Percentiles rank a stretch among this genome's conserved stretches.
phyloP scores from a whole-genome alignment of 441 rosid species.

The Populus hybrid region DNA sequence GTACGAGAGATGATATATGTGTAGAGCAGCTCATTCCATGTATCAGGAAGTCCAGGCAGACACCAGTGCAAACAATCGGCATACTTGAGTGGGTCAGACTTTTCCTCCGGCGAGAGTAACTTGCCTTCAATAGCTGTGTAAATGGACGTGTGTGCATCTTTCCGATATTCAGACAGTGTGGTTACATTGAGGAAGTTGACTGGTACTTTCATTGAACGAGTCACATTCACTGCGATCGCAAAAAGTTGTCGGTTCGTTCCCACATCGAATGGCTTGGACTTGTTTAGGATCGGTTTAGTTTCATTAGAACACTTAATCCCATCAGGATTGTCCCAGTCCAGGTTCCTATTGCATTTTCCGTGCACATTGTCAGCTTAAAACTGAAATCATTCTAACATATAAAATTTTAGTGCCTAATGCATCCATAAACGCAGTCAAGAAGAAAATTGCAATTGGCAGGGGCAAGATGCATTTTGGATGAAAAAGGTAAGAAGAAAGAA shows the following conservation, averaged over 20 bases:
- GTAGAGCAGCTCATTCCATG: slow-evolving; percentile 75
- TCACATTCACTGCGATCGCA: slow-evolving; percentile 45
- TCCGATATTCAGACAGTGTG: slow-evolving; percentile 59
- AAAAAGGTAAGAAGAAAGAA: neutral
- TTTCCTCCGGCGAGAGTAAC: slow-evolving; percentile 57
- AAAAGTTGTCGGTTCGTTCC: slow-evolving; percentile 70
- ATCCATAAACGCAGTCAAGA: no score
- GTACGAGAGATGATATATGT: slow-evolving; percentile 52
- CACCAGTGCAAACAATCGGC: slow-evolving; percentile 89
- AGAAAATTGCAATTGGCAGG: no score
- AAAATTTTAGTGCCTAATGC: no score
- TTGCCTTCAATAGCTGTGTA: slow-evolving; percentile 68
- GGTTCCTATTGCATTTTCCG: slow-evolving; percentile 48
- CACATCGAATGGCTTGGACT: slow-evolving; percentile 47
- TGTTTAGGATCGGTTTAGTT: slow-evolving; percentile 57
- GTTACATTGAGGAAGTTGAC: slow-evolving; percentile 64
- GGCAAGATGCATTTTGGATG: neutral
- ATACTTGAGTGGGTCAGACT: slow-evolving; percentile 58
- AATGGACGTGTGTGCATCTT: slow-evolving; percentile 87
- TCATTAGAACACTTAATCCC: slow-evolving; percentile 80
- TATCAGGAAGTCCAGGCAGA: slow-evolving; percentile 76
- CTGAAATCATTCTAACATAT: neutral
- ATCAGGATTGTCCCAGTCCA: slow-evolving; percentile 16
- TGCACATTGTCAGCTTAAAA: neutral
- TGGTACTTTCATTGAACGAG: slow-evolving; percentile 41